Base-by-base conservation (phyloP, 2,329 filamentous ascomycete genomes). In the Aspergillus novofumigatus region DNA sequence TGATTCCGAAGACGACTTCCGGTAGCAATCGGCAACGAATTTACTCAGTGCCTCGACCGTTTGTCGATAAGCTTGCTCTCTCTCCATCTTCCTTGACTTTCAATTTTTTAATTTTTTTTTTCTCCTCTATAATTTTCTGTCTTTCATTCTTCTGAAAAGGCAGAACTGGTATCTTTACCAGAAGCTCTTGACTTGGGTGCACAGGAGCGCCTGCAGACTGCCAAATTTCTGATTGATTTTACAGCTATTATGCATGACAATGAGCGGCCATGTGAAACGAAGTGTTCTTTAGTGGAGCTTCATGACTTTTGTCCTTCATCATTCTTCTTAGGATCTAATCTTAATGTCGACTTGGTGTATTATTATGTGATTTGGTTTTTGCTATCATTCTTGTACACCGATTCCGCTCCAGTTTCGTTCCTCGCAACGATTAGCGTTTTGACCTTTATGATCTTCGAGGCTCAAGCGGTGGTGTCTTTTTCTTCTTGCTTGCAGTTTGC, bases 1-100 rank as follows among this genome's bases (percentile, higher is more conserved):
- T 17, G 70, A 67, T 10, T 69, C 76, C 41, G 74, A 76, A 10
- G 75, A 77, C 50, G 74, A 76, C 49, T 76, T 76, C 55, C 69
- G 68, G 53, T 74, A 68, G 61, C 67, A 17, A 28, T 52, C 38
- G n/a, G 44, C 41, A 11, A 10, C 41, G 32, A 14, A 14, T 35
- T 52, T 49, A 45, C 23, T 17, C 8, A 29, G 28, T 41, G 49
- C 52, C 25, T 47, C 28, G 21, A 14, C 55, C 51, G 11, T 23
- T 49, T 49, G 11, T 56, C 28, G 29, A 48, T 35, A 28, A 25
- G 23, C 28, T 28, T 38, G 17, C 4, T 20, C 11, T 14, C 35
- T 25, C 20, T 50, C 23, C 32, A 11, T 29, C 28, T 49, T 47
- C 42, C 10, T 25, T 20, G n/a, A 35, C 23, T 51, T 23, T n/a